A percentile compares a stretch with the other conserved stretches of the same genome.
These are phyloP conservation scores for Apiotrichum veenhuisii DNA, from an alignment of 1,284 basidiomycete genomes.

Conservation along the genomic window DNA sequence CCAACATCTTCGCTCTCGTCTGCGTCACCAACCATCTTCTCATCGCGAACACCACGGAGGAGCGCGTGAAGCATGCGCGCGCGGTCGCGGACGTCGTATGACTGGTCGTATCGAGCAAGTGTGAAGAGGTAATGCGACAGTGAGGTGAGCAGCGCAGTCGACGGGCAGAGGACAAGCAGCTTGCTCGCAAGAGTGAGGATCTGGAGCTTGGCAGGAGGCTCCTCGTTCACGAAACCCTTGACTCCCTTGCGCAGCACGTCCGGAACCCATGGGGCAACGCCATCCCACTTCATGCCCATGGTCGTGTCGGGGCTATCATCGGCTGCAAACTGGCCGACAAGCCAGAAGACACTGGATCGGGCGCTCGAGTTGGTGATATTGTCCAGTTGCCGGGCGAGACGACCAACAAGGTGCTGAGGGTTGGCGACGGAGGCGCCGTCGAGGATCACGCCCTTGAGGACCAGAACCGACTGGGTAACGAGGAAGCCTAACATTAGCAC, in stretches of 20 bases:
- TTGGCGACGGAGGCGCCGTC: constrained; percentile 20
- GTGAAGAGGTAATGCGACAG: constrained; percentile 70
- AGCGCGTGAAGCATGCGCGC: constrained; percentile 73
- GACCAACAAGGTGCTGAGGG: constrained; percentile 65
- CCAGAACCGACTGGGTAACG: constrained; percentile 72
- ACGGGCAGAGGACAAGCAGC: constrained; percentile 66
- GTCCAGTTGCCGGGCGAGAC: constrained; percentile 68
- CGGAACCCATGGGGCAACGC: constrained; percentile 68
- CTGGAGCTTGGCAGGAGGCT: constrained; percentile 63
- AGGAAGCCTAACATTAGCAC: constrained; percentile 40
- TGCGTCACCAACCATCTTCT: constrained; percentile 8
- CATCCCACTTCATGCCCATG: constrained; percentile 46
- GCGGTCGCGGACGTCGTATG: constrained; percentile 85
- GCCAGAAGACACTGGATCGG: constrained; percentile 79
- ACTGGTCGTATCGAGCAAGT: constrained; percentile 79
- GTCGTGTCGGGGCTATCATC: constrained; percentile 17
- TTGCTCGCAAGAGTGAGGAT: constrained; percentile 77
- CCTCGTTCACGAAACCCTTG: constrained; percentile 70
- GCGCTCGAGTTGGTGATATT: constrained; percentile 73
- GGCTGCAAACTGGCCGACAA: constrained; percentile 77
- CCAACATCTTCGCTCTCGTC: constrained; percentile 50
- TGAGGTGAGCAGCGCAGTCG: constrained; percentile 51
- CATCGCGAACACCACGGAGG: constrained; percentile 55
- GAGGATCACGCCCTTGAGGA: constrained; percentile 77
- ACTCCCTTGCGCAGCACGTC: constrained; percentile 74